These are phyloP conservation scores for Umbelopsis sp. DNA, from an alignment of 371 early-diverging fungal genomes.

Conservation along the genomic window DNA sequence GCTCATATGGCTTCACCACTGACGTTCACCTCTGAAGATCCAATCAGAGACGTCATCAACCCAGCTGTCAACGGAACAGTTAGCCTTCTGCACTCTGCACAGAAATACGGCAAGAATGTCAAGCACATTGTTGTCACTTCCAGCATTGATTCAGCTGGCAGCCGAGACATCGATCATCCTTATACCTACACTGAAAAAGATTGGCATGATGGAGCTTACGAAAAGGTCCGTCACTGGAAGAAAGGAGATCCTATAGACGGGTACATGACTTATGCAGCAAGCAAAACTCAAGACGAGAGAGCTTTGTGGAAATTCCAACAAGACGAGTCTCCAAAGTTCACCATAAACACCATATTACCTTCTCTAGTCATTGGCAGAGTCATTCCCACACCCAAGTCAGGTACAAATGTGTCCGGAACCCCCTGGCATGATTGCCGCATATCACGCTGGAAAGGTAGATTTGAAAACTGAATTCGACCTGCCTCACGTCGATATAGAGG, in stretches of 20 bases:
- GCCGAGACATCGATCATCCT: not conserved
- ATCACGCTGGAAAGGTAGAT: not conserved
- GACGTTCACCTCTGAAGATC: not conserved
- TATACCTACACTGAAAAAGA: conserved; percentile 1
- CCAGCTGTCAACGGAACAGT: conserved; percentile 12
- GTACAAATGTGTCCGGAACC: not conserved
- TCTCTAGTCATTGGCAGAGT: not conserved
- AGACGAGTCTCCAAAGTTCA: not conserved
- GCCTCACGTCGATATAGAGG: not conserved
- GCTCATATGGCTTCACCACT: conserved; percentile 7
- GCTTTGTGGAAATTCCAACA: conserved; percentile 10
- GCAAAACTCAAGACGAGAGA: not conserved
- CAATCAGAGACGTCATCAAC: conserved; percentile 2
- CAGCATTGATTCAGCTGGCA: not conserved
- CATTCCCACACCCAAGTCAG: not conserved
- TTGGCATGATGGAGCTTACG: conserved; percentile 1
- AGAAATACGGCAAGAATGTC: conserved; percentile 13
- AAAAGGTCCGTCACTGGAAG: not conserved
- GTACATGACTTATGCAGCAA: not conserved
- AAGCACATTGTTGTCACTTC: conserved; percentile 17
- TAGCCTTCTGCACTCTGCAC: conserved; percentile 5
- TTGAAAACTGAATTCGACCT: not conserved
- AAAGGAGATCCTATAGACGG: conserved; percentile 3
- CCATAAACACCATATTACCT: not conserved
- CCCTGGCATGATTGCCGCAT: not conserved